Base-by-base conservation (phyloP, 1,284 basidiomycete genomes). In the Trichosporon faecale region DNA sequence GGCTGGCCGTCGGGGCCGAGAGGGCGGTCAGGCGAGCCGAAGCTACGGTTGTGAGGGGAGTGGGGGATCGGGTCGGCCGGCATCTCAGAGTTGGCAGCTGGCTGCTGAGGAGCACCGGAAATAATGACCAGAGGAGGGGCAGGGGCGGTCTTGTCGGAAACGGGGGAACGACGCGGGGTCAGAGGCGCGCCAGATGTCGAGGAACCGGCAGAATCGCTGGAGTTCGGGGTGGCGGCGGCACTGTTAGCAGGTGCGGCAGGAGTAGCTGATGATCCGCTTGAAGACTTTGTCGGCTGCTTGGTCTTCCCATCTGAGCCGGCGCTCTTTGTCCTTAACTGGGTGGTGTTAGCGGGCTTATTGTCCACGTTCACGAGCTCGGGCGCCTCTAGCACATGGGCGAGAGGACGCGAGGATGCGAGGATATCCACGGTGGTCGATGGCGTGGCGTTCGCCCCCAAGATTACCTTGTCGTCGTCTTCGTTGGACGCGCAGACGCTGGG, bases 41-140 rank as follows among this genome's bases (percentile, higher is more conserved):
- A 77, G 33, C 68, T 72, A 73, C 79, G 65, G 68, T 75, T 57
- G 72, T 89, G 84, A 71, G 87, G 85, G 68, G 89, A 86, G 83
- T 84, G 86, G 66, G 83, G 85, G 74, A 85, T 83, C 12, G 86
- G 85, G 73, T 93, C 91, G 37, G 87, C 79, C 12, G 89, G 85
- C 74, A 89, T 88, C 78, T 95, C 92, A 29, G 82, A 79, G 70
- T 77, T 83, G 27, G 70, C 66, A 11, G 67, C 67, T 8, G 70
- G 64, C 11, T 72, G 16, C 63, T 73, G 72, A 18, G 65, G 66
- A 9, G 64, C 68, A 40, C 68, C 68, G 78, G 90, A 93, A 74
- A 95, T 92, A 76, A 96, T 93, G 66, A 97, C 93, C 77, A 95
- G 92, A 67, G 94, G 91, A 67, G 93, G 93, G 18, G 91, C 84